Evolutionary conservation across 306 rosid genomes (phyloP).

Genomic region (Rosa lucieae): DNA sequence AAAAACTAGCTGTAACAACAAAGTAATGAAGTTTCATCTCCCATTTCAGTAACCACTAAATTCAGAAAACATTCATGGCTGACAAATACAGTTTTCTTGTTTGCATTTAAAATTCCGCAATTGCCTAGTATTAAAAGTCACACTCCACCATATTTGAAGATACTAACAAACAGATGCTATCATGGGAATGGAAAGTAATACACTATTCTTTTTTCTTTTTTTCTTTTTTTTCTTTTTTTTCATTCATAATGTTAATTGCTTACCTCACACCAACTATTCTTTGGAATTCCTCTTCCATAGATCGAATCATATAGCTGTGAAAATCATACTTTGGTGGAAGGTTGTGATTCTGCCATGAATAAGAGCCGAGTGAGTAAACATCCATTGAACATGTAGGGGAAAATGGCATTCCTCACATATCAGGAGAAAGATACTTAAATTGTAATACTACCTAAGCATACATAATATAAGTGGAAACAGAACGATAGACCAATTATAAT

Average conservation of each 20-base stretch:
- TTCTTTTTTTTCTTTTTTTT: too few relatives aligned
- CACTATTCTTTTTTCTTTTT: background rate
- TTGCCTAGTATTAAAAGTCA: background rate
- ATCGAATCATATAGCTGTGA: conserved; percentile 96
- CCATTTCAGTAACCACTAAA: background rate
- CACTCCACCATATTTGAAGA: background rate
- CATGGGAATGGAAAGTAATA: background rate
- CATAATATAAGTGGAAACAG: background rate
- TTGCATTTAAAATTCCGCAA: background rate
- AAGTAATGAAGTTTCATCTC: background rate
- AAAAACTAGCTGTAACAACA: background rate
- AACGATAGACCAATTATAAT: background rate
- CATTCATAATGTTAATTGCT: conserved; percentile 16
- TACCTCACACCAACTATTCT: conserved; percentile 98
- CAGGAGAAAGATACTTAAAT: background rate
- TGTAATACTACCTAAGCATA: background rate
- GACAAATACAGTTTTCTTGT: background rate
- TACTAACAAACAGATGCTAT: background rate
- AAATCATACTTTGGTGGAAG: conserved; percentile 74
- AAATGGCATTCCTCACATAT: background rate
- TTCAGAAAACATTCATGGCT: background rate
- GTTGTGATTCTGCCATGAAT: conserved; percentile 83
- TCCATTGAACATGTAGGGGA: conserved; percentile 12
- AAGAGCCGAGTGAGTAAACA: conserved; percentile 24
- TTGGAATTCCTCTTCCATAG: conserved; percentile 99